Base-by-base conservation (phyloP, 2,329 filamentous ascomycete species). In the Epichloe glyceriae region DNA sequence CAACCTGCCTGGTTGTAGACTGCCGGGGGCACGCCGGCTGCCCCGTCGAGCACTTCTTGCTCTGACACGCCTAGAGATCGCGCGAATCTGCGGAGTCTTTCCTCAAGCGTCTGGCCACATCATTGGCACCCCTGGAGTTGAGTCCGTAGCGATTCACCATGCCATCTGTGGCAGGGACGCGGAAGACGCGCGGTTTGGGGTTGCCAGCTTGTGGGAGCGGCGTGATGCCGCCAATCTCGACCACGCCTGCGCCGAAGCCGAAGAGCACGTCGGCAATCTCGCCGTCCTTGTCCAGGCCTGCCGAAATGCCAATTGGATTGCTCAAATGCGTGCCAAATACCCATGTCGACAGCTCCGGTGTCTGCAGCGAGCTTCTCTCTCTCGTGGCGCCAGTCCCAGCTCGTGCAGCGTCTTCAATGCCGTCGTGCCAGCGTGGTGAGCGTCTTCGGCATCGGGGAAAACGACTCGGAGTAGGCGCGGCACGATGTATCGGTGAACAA, bases 71-170 rank as follows among this genome's bases (percentile, higher is more conserved):
- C 88, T 49, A 82, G 68, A 1, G 75, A 71, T 57, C 81, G 83
- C 5, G 90, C 90, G 63, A 85, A 96, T 48, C 81, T 75, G 41
- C 88, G 75, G 34, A 96, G 79, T 17, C 93, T 79, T 60, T 88
- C 82, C 88, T 79, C 57, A 98, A 72, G 15, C 83, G 77, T 59
- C 81, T 80, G 1, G 91, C 90, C 69, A 97, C 86, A 59, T 84
- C 79, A 62, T 95, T 91, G 2, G 90, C 90, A 19, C 93, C 93
- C 53, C 85, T 79, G 12, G 88, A 95, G 70, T 97, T 97, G 60
- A 98, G 80, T 0, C 93, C 93, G 69, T 96, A 98, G 38, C 93
- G 83, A 67, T 98, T 98, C 66, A 98, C 88, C 65, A 98, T 75
- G 15, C 87, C 89, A 57, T 94, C 84, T 56, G 95, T 80, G 34